These are phyloP conservation scores for Phytophthora sansomeana DNA, from an alignment of 352 stramenopile genomes.

Conservation along the genomic window DNA sequence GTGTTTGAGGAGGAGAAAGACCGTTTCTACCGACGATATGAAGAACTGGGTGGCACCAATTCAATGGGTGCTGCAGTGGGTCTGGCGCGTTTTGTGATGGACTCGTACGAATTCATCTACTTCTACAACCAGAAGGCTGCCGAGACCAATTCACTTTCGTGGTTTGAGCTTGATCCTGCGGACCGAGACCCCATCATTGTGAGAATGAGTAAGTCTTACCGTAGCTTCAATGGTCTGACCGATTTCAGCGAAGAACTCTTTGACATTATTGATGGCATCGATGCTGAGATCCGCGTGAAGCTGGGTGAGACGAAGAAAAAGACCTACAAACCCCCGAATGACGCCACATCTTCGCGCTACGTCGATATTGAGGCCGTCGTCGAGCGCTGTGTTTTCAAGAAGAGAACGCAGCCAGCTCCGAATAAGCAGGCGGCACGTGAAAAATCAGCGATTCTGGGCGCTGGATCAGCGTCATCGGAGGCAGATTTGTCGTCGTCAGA, in stretches of 20 bases:
- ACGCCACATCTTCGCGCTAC: constrained; percentile 43
- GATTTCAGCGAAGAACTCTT: constrained; percentile 45
- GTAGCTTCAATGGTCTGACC: constrained; percentile 46
- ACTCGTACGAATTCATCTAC: constrained; percentile 59
- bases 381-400: constrained; percentile 33
- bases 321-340: constrained; percentile 43
- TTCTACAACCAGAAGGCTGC: constrained; percentile 45
- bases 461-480: constrained; percentile 21
- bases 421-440: constrained; percentile 6
- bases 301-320: constrained; percentile 47
- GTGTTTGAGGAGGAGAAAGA: constrained; percentile 56
- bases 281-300: constrained; percentile 36
- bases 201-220: constrained; percentile 44
- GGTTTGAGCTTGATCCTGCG: constrained; percentile 41
- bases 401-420: constrained; percentile 7
- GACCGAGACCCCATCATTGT: constrained; percentile 33
- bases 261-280: constrained; percentile 44
- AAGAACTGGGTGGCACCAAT: constrained; percentile 43
- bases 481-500: constrained; percentile 32
- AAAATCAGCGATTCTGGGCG: constrained; percentile 2
- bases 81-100: constrained; percentile 43
- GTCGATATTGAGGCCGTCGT: constrained; percentile 48
- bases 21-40: constrained; percentile 42
- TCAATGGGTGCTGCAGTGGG: constrained; percentile 32
- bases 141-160: constrained; percentile 31